A percentile compares a stretch with the other conserved stretches of the same genome.
phyloP scores from a whole-genome alignment of 345 rosid species.

The Sonneratia alba region DNA sequence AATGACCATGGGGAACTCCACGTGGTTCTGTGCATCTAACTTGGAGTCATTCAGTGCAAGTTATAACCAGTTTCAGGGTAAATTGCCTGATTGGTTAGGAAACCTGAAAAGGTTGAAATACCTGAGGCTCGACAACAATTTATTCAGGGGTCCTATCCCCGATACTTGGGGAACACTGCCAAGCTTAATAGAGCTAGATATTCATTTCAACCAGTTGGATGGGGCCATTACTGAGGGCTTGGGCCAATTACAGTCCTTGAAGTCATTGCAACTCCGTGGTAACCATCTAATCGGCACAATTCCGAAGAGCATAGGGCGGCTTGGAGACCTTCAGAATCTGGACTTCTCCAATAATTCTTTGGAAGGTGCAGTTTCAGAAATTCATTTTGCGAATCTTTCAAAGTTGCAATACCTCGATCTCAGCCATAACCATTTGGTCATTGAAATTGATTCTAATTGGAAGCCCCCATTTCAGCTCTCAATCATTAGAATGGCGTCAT shows the following conservation, averaged over 20 bases:
- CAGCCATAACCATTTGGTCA: neutral
- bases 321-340: neutral
- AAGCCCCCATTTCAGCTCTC: neutral
- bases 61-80: neutral
- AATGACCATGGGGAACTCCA: neutral
- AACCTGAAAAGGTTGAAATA: conserved; percentile 4
- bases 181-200: neutral
- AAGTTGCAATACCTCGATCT: neutral
- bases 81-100: neutral
- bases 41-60: neutral
- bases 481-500: neutral
- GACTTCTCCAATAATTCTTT: neutral
- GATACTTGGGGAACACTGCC: neutral
- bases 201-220: neutral
- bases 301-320: neutral
- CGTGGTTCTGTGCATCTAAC: neutral
- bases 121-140: too few relatives aligned
- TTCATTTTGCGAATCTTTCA: neutral
- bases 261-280: neutral
- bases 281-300: neutral
- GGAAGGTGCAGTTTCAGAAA: neutral
- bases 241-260: neutral
- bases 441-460: neutral
- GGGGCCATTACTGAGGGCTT: neutral
- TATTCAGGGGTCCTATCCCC: too few relatives aligned